Evolutionary conservation across 306 rosid genomes (phyloP).

Genomic region (Quercus variabilis): DNA sequence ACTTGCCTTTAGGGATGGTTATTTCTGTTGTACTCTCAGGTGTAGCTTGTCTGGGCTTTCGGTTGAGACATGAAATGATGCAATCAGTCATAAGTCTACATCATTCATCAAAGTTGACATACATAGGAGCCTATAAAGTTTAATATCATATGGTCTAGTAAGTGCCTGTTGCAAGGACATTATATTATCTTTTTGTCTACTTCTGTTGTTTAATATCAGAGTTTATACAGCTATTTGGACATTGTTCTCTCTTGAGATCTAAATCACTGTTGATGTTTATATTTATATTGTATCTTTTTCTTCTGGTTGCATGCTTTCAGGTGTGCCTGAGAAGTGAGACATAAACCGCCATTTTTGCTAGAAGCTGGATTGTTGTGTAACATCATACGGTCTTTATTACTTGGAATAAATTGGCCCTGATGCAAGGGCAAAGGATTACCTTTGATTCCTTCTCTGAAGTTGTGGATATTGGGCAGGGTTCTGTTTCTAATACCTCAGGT

Average conservation of each 20-base stretch:
- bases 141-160: background rate
- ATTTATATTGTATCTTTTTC: background rate
- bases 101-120: background rate
- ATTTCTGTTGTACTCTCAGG: background rate
- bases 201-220: background rate
- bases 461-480: conserved; percentile 51
- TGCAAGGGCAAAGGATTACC: conserved; percentile 75
- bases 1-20: background rate
- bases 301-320: conserved; percentile 6
- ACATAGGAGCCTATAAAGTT: background rate
- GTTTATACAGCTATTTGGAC: background rate
- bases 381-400: conserved; percentile 3
- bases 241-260: conserved; percentile 9
- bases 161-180: background rate
- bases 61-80: background rate
- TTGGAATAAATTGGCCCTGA: conserved; percentile 42
- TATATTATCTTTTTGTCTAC: background rate
- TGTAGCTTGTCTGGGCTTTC: background rate
- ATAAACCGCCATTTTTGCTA: conserved; percentile 16
- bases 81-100: background rate
- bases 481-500: conserved; percentile 50
- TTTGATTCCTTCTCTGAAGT: conserved; percentile 46
- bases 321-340: conserved; percentile 17
- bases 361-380: conserved; percentile 5
- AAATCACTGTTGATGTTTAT: conserved; percentile 11